A percentile compares a stretch with the other conserved stretches of the same genome.
phyloP scores from a whole-genome alignment of 345 rosid genomes.

The Salix brachista region DNA sequence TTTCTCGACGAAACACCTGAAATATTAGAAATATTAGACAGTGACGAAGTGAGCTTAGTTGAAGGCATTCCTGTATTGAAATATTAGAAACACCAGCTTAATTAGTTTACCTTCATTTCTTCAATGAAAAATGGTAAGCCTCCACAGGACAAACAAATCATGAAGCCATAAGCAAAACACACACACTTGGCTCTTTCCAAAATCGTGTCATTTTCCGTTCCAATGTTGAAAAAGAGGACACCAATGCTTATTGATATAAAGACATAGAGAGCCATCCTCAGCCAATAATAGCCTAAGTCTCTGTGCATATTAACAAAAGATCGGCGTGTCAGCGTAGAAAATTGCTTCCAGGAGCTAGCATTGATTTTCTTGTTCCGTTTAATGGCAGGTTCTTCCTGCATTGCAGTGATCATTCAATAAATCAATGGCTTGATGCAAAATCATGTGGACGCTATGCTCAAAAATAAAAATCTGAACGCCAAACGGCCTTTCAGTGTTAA shows the following conservation, averaged over 20 bases:
- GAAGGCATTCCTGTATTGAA: too few species aligned
- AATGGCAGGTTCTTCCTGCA: not conserved
- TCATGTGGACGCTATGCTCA: too few species aligned
- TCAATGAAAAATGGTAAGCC: constrained; percentile 13
- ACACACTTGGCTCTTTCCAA: not conserved
- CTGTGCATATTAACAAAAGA: constrained; percentile 11
- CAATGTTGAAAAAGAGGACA: constrained; percentile 5
- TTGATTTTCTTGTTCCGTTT: not conserved
- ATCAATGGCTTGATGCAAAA: too few species aligned
- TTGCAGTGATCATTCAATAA: too few species aligned
- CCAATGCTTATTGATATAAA: constrained; percentile 1
- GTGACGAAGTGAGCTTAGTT: too few species aligned
- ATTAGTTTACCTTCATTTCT: constrained; percentile 11
- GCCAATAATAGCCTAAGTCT: constrained; percentile 15
- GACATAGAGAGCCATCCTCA: constrained; percentile 6
- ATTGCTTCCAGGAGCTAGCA: constrained; percentile 7
- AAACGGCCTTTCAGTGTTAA: too few species aligned
- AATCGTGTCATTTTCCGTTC: not conserved
- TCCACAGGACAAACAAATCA: constrained; percentile 18
- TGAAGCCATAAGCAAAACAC: constrained; percentile 5
- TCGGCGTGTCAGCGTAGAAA: not conserved
- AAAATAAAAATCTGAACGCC: too few species aligned
- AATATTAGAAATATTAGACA: not conserved
- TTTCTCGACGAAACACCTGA: constrained; percentile 9
- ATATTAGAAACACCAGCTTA: too few species aligned